Evolutionary conservation across 352 stramenopile species (phyloP).

Genomic region (Globisporangium camurandrum): DNA sequence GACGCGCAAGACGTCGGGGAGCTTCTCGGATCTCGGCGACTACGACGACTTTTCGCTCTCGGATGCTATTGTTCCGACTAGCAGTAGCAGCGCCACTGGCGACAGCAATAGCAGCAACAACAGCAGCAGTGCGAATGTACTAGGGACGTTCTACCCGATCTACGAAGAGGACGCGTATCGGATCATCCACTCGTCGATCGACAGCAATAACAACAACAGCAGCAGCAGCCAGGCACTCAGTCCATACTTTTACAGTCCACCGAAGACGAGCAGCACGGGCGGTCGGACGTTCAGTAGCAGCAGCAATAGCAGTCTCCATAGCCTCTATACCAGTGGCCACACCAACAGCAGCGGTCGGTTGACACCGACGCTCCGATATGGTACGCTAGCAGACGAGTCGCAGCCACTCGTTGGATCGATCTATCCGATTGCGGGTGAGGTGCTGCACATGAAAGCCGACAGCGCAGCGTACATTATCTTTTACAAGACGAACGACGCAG

Average conservation of each 20-base stretch:
- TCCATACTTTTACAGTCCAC: slow-evolving; percentile 18
- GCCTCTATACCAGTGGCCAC: too few relatives aligned
- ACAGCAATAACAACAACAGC: slow-evolving; percentile 22
- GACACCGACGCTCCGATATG: slow-evolving; percentile 53
- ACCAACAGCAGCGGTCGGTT: slow-evolving; percentile 33
- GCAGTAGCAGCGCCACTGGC: slow-evolving; percentile 23
- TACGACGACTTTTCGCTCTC: slow-evolving; percentile 78
- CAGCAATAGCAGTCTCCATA: not conserved
- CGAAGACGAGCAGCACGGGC: slow-evolving; percentile 18
- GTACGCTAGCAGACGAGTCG: slow-evolving; percentile 44
- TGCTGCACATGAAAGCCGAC: slow-evolving; percentile 62
- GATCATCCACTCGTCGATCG: slow-evolving; percentile 48
- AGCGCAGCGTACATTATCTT: slow-evolving; percentile 86
- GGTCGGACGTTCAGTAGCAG: too few relatives aligned
- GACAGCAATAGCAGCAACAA: slow-evolving; percentile 17
- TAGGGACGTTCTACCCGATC: slow-evolving; percentile 65
- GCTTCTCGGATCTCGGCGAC: slow-evolving; percentile 82
- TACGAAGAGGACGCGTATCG: slow-evolving; percentile 70
- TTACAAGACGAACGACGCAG: slow-evolving; percentile 51
- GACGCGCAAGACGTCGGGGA: slow-evolving; percentile 77
- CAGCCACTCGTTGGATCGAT: slow-evolving; percentile 60
- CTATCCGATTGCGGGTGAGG: slow-evolving; percentile 64
- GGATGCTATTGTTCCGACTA: slow-evolving; percentile 34
- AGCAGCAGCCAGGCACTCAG: slow-evolving; percentile 14
- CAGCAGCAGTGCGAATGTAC: slow-evolving; percentile 25